These are phyloP conservation scores for Thelonectria olida DNA, from an alignment of 2,329 filamentous ascomycete genomes.

Conservation along the genomic window DNA sequence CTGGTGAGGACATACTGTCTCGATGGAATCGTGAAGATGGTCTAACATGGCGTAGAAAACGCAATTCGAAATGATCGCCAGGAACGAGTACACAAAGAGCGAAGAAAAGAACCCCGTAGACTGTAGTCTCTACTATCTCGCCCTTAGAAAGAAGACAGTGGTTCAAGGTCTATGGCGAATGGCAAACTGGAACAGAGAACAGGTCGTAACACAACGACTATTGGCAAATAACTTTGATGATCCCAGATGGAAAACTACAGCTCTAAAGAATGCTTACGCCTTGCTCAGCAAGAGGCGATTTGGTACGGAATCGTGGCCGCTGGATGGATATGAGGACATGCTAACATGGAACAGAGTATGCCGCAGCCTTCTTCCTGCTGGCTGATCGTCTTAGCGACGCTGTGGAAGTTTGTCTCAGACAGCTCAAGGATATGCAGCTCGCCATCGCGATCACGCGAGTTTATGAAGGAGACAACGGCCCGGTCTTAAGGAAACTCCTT, in stretches of 20 bases:
- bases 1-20: slow-evolving; percentile 65
- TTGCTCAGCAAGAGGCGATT: slow-evolving; percentile 91
- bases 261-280: slow-evolving; percentile 96
- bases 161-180: slow-evolving; percentile 95
- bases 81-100: slow-evolving; percentile 90
- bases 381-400: slow-evolving; percentile 87
- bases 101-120: slow-evolving; percentile 91
- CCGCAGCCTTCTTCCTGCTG: slow-evolving; percentile 93
- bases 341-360: slow-evolving; percentile 76
- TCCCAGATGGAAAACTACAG: slow-evolving; percentile 85
- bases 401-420: slow-evolving; percentile 84
- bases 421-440: slow-evolving; percentile 88
- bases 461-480: slow-evolving; percentile 85
- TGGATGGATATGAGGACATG: neutral
- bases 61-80: slow-evolving; percentile 90
- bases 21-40: neutral
- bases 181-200: slow-evolving; percentile 88
- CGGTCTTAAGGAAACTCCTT: slow-evolving; percentile 76
- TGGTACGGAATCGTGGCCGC: slow-evolving; percentile 57
- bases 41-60: slow-evolving; percentile 46
- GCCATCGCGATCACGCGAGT: slow-evolving; percentile 88
- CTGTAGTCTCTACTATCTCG: slow-evolving; percentile 91
- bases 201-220: slow-evolving; percentile 79
- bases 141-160: slow-evolving; percentile 88
- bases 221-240: slow-evolving; percentile 92